Conservation (phyloP, 1,284 basidiomycete species). For the Cystobasidiaceae sp. region DNA sequence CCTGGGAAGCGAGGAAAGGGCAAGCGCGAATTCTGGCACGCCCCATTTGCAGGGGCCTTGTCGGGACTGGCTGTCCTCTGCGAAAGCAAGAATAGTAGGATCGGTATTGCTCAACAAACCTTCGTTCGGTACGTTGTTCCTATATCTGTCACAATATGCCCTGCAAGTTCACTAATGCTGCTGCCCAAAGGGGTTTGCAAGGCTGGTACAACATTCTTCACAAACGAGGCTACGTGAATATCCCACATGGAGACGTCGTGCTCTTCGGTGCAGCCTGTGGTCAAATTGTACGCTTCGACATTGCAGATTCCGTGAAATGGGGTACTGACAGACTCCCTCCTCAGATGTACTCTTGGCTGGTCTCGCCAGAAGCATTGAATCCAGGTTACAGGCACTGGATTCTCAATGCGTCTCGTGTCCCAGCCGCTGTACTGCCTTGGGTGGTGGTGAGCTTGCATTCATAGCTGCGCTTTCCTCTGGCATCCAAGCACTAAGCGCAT, state of each 20-base stretch:
- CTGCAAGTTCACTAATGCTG: background rate
- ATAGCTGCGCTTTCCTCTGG: no score
- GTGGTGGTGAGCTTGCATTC: slow-evolving; percentile 14
- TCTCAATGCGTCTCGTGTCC: slow-evolving; percentile 61
- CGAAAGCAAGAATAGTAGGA: slow-evolving; percentile 65
- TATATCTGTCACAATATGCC: no score
- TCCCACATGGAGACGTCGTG: slow-evolving; percentile 79
- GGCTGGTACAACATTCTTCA: slow-evolving; percentile 73
- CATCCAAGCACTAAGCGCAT: no score
- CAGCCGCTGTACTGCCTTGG: slow-evolving; percentile 55
- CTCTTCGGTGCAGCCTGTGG: slow-evolving; percentile 78
- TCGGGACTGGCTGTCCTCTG: slow-evolving; percentile 73
- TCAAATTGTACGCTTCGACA: slow-evolving; percentile 59
- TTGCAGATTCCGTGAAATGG: no score
- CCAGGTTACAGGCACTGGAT: slow-evolving; percentile 71
- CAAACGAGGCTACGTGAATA: slow-evolving; percentile 56
- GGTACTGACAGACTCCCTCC: background rate
- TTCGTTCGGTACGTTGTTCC: slow-evolving; percentile 66
- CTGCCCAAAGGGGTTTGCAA: slow-evolving; percentile 62
- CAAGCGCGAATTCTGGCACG: slow-evolving; percentile 67
- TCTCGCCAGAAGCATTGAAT: slow-evolving; percentile 72
- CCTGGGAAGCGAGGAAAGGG: slow-evolving; percentile 55
- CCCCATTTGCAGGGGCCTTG: slow-evolving; percentile 75
- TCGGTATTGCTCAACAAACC: slow-evolving; percentile 80
- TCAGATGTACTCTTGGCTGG: slow-evolving; percentile 67